Evolutionary conservation across 1,284 basidiomycete genomes (phyloP).

Genomic region (Exobasidium cylindrosporum): DNA sequence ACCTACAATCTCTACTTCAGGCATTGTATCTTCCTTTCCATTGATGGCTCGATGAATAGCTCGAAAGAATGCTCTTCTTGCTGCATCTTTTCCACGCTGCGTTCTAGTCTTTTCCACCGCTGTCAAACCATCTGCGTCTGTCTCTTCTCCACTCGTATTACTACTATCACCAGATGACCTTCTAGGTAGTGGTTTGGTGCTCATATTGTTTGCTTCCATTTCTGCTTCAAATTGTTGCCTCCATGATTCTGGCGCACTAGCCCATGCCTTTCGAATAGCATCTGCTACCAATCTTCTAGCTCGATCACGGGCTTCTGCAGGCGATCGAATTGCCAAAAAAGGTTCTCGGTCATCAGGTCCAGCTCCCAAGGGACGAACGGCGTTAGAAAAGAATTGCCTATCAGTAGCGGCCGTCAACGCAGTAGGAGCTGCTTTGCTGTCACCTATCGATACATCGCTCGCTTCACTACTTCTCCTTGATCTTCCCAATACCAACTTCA

Average conservation of each 20-base stretch:
- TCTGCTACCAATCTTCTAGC: constrained; percentile 47
- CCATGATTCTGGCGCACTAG: constrained; percentile 50
- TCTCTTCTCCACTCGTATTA: constrained; percentile 1
- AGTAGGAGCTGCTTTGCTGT: constrained; percentile 14
- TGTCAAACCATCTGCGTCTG: constrained; percentile 20
- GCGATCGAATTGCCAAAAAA: constrained; percentile 47
- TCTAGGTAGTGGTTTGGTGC: background rate
- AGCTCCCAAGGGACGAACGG: constrained; percentile 39
- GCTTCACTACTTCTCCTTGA: background rate
- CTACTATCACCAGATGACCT: constrained; percentile 8
- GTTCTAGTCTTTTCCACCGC: constrained; percentile 17
- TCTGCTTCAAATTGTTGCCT: constrained; percentile 46
- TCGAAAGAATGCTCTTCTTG: constrained; percentile 39
- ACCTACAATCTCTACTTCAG: constrained; percentile 18
- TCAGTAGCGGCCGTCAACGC: constrained; percentile 27
- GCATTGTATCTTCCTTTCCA: constrained; percentile 23
- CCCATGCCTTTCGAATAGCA: constrained; percentile 49
- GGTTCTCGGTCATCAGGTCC: constrained; percentile 35
- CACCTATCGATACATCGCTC: background rate
- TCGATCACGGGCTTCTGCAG: constrained; percentile 41
- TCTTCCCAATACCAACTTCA: constrained; percentile 31
- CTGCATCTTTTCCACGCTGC: constrained; percentile 29
- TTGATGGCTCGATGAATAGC: constrained; percentile 46
- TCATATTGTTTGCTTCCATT: constrained; percentile 16
- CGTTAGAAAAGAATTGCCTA: constrained; percentile 32